Evolutionary conservation across 1,284 basidiomycete species (phyloP), one percentile per base, ranked within the genome.

Genomic region (Ceratobasidium sp.): DNA sequence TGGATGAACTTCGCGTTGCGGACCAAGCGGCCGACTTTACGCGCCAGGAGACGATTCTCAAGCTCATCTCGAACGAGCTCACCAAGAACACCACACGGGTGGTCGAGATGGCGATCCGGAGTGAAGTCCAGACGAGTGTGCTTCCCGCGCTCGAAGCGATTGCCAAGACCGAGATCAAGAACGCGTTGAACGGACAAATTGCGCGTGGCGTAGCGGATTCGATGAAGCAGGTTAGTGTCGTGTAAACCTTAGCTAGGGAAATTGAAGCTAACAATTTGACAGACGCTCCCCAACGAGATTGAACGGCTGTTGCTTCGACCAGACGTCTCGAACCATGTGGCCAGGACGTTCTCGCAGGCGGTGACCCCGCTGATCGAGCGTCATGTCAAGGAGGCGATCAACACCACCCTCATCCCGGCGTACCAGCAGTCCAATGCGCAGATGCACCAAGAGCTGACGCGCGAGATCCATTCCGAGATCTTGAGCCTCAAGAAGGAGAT

Each of bases 41-140:
- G 45, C 87, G 92, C 23, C 92, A 94, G 80, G 92, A 94, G 81
- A 92, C 90, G 80, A 91, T 94, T 74, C 82, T 94, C 77, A 93
- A 93, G 81, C 82, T 94, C 52, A 93, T 94, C 76, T 93, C 92
- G 18, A 92, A 86, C 1, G 91, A 93, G 79, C 83, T 94, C 67
- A 93, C 90, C 6, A 88, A 89, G 82, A 93, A 93, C 77, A 94
- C 92, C 6, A 92, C 91, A 5, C 86, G 90, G 12, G 90, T 94
- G 48, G 92, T 94, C 52, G 92, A 94, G 81, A 85, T 89, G 83
- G 92, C 92, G 9, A 89, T 94, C 77, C 92, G 92, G 82, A 84
- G 83, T 65, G 91, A 93, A 79, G 88, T 94, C 14, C 90, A 91
- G 78, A 88, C 85, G 76, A 92, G 90, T 0, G 91, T 94, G 14